Conservation (phyloP, 2,329 filamentous ascomycete species). For the Eutypella sp. region DNA sequence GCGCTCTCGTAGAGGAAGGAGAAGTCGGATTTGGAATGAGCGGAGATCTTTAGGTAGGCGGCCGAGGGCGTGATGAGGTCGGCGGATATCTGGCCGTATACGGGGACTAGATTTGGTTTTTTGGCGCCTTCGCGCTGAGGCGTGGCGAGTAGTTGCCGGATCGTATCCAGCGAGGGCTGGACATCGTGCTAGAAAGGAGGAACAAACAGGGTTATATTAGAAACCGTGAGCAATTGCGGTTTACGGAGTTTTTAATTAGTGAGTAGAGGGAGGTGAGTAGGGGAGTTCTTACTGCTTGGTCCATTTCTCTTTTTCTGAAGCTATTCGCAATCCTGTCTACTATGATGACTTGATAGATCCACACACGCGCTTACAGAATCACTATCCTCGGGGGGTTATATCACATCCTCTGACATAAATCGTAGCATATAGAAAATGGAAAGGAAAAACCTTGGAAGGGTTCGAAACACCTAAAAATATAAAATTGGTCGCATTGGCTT, state of each 20-base stretch:
- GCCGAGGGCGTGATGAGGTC: constrained; percentile 93
- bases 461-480: too few species aligned
- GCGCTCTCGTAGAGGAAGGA: constrained; percentile 97
- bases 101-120: constrained; percentile 68
- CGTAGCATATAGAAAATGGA: too few species aligned
- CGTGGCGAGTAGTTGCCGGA: constrained; percentile 37
- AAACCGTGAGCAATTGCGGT: too few species aligned
- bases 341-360: too few species aligned
- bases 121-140: constrained; percentile 27
- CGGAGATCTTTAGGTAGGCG: constrained; percentile 87
- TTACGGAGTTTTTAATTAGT: too few species aligned
- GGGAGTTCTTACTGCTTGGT: constrained; percentile 18
- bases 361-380: too few species aligned
- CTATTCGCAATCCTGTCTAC: constrained; percentile 7
- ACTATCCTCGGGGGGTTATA: too few species aligned
- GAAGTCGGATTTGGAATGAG: constrained; percentile 67
- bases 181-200: constrained; percentile 33
- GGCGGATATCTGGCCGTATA: constrained; percentile 81
- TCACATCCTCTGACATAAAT: neutral
- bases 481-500: too few species aligned
- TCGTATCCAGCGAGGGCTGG: constrained; percentile 42
- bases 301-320: too few species aligned
- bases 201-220: too few species aligned
- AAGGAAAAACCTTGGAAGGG: too few species aligned
- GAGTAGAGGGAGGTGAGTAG: too few species aligned